Conservation (phyloP, 2,329 filamentous ascomycete genomes). For the Aspergillus sp. region DNA sequence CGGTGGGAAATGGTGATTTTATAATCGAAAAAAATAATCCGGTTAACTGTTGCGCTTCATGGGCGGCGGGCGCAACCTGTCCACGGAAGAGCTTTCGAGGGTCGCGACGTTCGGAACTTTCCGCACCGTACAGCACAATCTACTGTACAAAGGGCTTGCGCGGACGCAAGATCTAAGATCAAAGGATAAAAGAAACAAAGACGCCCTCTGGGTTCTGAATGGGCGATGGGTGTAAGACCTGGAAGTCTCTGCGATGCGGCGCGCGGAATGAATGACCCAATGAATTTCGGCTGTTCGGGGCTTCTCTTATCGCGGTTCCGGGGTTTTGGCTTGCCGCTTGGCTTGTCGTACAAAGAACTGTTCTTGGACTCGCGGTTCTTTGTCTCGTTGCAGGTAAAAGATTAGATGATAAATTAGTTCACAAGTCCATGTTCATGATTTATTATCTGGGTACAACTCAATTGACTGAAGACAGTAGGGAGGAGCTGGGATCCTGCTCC, state of each 20-base stretch:
- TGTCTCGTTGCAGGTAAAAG: background rate
- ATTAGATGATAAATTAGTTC: too few relatives aligned
- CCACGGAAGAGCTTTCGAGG: background rate
- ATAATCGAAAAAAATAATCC: conserved; percentile 9
- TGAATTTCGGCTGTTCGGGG: conserved; percentile 18
- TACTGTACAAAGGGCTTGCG: background rate
- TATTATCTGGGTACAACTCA: too few relatives aligned
- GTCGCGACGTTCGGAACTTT: background rate
- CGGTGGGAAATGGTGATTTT: background rate
- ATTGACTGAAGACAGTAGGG: too few relatives aligned
- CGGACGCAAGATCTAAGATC: background rate
- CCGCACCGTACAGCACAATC: background rate
- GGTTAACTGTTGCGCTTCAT: conserved; percentile 15
- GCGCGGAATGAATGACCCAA: conserved; percentile 3
- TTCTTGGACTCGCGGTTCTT: background rate
- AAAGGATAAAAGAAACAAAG: background rate
- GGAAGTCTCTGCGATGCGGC: conserved; percentile 16
- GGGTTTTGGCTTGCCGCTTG: conserved; percentile 16
- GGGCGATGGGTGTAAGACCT: background rate
- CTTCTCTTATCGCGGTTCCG: conserved; percentile 25
- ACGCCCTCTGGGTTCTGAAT: background rate
- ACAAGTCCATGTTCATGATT: too few relatives aligned
- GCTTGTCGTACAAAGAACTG: conserved; percentile 3
- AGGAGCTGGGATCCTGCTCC: too few relatives aligned
- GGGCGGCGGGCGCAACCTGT: conserved; percentile 9